A percentile compares a stretch with the other conserved stretches of the same genome.
Evolutionary conservation across 768 basidiomycete species (phyloP).

Genomic region (Trametes cinnabarina): DNA sequence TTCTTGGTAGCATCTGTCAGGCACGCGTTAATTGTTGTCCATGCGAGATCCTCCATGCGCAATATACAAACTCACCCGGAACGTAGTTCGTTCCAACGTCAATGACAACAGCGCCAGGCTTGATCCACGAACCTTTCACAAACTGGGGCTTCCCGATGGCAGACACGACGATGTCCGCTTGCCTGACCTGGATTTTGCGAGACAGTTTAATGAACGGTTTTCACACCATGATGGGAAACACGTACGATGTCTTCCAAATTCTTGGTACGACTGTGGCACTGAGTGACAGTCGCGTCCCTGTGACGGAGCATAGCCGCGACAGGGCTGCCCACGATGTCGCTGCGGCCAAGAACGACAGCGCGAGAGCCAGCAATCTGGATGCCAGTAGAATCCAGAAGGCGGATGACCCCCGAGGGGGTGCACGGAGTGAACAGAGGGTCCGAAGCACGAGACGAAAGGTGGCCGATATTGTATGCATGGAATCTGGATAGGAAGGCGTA

Average conservation of each 20-base stretch:
- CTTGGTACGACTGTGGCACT: constrained; percentile 91
- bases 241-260: constrained; percentile 77
- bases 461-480: constrained; percentile 97
- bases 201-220: neutral
- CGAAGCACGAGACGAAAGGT: constrained; percentile 86
- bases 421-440: constrained; percentile 91
- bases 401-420: constrained; percentile 91
- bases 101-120: constrained; percentile 91
- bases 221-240: constrained; percentile 7
- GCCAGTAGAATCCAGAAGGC: constrained; percentile 85
- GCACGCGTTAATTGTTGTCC: no score
- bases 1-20: constrained; percentile 86
- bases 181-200: constrained; percentile 55
- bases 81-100: constrained; percentile 98
- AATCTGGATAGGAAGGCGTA: constrained; percentile 53
- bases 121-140: constrained; percentile 92
- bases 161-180: constrained; percentile 90
- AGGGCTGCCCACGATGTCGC: constrained; percentile 97
- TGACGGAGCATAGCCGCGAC: constrained; percentile 88
- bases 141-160: constrained; percentile 94
- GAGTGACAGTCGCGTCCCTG: constrained; percentile 93
- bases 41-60: no score
- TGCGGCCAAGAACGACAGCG: constrained; percentile 92
- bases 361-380: constrained; percentile 73
- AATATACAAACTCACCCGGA: constrained; percentile 55